A percentile compares a stretch with the other conserved stretches of the same genome.
These are phyloP conservation scores for Lentinula sp. DNA, from an alignment of 768 basidiomycete genomes.

Conservation along the genomic window DNA sequence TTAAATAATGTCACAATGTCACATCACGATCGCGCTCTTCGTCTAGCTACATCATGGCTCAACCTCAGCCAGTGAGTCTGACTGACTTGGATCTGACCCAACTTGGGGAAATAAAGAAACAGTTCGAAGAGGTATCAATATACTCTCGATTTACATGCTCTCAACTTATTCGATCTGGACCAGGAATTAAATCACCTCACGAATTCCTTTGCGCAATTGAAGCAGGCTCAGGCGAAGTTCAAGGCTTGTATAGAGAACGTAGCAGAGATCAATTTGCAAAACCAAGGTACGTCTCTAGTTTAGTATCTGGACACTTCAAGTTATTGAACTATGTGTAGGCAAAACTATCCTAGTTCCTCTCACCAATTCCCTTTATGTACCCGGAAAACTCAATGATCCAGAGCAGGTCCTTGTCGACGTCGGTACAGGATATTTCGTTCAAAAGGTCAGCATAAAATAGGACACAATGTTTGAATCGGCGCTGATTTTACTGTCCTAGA, in stretches of 20 bases:
- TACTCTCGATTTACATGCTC: not conserved
- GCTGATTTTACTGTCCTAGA: slow-evolving; percentile 36
- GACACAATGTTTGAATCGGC: not conserved
- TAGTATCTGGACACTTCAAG: not conserved
- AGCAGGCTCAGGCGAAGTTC: slow-evolving; percentile 92
- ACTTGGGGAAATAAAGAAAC: slow-evolving; percentile 82
- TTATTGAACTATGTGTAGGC: slow-evolving; percentile 32
- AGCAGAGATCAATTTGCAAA: slow-evolving; percentile 63
- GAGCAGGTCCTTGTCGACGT: slow-evolving; percentile 92
- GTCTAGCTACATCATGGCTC: slow-evolving; percentile 19
- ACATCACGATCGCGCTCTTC: not conserved
- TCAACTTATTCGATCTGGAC: not conserved
- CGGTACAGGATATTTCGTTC: slow-evolving; percentile 94
- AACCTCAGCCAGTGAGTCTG: slow-evolving; percentile 70
- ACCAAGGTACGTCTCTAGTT: slow-evolving; percentile 38
- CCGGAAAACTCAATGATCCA: slow-evolving; percentile 77
- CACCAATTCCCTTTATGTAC: slow-evolving; percentile 93
- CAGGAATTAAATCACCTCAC: slow-evolving; percentile 92
- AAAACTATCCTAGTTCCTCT: slow-evolving; percentile 89
- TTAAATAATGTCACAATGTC: too few relatives aligned
- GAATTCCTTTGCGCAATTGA: slow-evolving; percentile 87
- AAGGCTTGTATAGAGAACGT: slow-evolving; percentile 80
- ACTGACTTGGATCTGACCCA: slow-evolving; percentile 82
- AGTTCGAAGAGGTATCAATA: slow-evolving; percentile 80
- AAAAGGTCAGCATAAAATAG: slow-evolving; percentile 57